A percentile compares a stretch with the other conserved stretches of the same genome.
Conservation (phyloP, 2,329 filamentous ascomycete species). For the Lasiodiplodia citricola region DNA sequence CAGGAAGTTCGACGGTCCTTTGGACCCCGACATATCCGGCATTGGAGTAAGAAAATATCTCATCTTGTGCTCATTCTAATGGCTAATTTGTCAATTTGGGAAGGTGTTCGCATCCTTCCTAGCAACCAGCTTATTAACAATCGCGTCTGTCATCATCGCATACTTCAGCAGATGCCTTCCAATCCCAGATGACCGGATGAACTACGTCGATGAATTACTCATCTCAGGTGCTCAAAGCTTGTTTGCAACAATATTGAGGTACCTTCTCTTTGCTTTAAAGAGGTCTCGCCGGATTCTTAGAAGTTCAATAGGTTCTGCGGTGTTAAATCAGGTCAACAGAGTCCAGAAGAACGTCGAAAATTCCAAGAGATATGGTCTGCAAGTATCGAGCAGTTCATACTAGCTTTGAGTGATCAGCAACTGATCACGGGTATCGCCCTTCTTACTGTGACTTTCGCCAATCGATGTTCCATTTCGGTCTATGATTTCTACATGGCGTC, state of each 20-base stretch:
- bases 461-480: constrained; percentile 32
- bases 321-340: background rate
- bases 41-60: no score
- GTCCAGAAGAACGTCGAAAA: background rate
- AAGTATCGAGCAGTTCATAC: constrained; percentile 33
- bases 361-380: constrained; percentile 17
- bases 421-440: constrained; percentile 35
- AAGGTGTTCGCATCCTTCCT: background rate
- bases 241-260: background rate
- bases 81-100: background rate
- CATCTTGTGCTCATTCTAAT: accelerated
- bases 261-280: background rate
- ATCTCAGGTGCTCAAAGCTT: background rate
- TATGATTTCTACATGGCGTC: constrained; percentile 32
- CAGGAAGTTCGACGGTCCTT: no score
- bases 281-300: background rate
- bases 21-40: no score
- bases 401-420: constrained; percentile 36
- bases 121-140: background rate
- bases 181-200: background rate
- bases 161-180: background rate
- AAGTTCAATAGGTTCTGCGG: background rate
- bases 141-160: background rate
- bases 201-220: background rate
- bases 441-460: constrained; percentile 33